Percentiles rank a stretch among this genome's conserved stretches.
Conservation (phyloP, 768 basidiomycete genomes). For the Suillus spraguei region DNA sequence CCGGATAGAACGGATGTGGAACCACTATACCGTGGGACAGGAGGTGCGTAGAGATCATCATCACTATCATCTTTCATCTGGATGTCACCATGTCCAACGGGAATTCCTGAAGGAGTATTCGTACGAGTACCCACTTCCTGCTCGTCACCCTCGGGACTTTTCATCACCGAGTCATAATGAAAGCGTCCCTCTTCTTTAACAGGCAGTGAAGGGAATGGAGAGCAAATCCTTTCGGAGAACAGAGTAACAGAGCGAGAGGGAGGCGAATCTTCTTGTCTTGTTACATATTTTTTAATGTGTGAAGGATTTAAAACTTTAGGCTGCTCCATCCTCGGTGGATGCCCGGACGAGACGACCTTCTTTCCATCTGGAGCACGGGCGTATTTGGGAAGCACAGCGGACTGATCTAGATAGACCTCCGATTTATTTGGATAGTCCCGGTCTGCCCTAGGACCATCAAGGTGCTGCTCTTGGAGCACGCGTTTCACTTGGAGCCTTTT, state of each 20-base stretch:
- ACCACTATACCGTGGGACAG: background rate
- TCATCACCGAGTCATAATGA: background rate
- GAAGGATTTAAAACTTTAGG: background rate
- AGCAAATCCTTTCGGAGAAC: background rate
- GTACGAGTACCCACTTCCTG: background rate
- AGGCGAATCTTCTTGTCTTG: background rate
- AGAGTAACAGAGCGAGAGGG: background rate
- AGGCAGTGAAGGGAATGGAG: background rate
- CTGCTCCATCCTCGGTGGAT: background rate
- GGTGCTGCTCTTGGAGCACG: background rate
- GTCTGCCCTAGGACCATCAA: background rate
- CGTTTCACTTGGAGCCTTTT: conserved; percentile 3
- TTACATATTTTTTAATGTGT: background rate
- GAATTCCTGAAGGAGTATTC: background rate
- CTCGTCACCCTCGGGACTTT: background rate
- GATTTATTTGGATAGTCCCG: no score
- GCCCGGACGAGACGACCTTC: background rate
- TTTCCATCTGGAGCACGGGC: conserved; percentile 6
- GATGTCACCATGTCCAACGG: background rate
- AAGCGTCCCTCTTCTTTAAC: background rate
- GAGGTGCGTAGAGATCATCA: background rate
- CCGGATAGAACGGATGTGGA: background rate
- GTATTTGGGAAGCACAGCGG: background rate
- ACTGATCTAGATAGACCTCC: background rate
- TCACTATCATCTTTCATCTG: conserved; percentile 1